A percentile compares a stretch with the other conserved stretches of the same genome.
Conservation (phyloP, 179 eudicot species). For the Monotropa hypopitys region DNA sequence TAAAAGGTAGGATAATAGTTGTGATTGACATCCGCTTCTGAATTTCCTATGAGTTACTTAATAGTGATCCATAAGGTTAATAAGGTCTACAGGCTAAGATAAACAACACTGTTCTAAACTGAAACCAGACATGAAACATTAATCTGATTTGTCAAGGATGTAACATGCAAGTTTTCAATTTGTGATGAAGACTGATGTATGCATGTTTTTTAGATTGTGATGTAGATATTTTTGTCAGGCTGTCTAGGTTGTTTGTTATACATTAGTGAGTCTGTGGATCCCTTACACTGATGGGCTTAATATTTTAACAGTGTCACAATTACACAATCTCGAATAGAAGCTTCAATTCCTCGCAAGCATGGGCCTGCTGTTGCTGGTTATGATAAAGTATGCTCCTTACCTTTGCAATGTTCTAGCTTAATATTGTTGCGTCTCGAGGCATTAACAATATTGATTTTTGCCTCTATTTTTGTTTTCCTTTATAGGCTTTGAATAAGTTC, state of each 20-base stretch:
- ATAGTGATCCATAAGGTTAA: too few relatives aligned
- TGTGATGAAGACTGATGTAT: not conserved
- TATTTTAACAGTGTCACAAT: slow-evolving; percentile 51
- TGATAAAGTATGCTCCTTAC: slow-evolving; percentile 53
- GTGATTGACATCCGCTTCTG: not conserved
- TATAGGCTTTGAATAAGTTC: slow-evolving; percentile 76
- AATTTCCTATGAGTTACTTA: not conserved
- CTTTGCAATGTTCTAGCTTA: not conserved
- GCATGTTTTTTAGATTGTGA: not conserved
- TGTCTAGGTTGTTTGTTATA: not conserved
- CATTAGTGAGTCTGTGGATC: not conserved
- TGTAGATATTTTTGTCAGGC: not conserved
- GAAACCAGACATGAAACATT: not conserved
- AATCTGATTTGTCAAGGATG: not conserved
- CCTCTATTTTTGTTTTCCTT: not conserved
- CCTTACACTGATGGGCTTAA: slow-evolving; percentile 3
- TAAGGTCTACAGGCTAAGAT: not conserved
- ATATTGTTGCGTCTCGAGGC: not conserved
- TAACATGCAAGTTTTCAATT: not conserved
- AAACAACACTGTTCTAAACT: not conserved
- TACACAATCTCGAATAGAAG: slow-evolving; percentile 77
- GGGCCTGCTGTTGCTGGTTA: slow-evolving; percentile 94
- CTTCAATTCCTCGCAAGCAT: slow-evolving; percentile 90
- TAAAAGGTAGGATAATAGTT: slow-evolving; percentile 43
- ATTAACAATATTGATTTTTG: not conserved